A percentile compares a stretch with the other conserved stretches of the same genome.
These are phyloP conservation scores for Rosa persica DNA, from an alignment of 306 rosid species.

Conservation along the genomic window DNA sequence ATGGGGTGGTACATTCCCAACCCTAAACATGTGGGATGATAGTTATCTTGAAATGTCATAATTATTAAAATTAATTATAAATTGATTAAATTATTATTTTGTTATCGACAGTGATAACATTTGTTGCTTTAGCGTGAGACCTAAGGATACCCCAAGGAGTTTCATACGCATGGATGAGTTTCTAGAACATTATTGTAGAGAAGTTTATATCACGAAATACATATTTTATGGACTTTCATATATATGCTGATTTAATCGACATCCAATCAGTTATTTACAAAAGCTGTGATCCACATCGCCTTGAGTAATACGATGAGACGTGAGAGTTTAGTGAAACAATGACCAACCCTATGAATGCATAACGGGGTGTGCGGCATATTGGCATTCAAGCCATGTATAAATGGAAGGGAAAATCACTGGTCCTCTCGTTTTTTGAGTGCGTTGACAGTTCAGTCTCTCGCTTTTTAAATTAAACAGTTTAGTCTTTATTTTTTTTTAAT, in stretches of 20 bases:
- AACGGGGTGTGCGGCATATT: not conserved
- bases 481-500: too few relatives aligned
- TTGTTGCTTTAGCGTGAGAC: too few relatives aligned
- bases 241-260: too few relatives aligned
- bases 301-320: not conserved
- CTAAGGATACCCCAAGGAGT: not conserved
- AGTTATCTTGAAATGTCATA: not conserved
- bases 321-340: not conserved
- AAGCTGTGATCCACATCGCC: not conserved
- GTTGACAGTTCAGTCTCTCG: too few relatives aligned
- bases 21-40: not conserved
- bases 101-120: too few relatives aligned
- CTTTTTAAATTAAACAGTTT: too few relatives aligned
- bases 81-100: too few relatives aligned
- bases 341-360: not conserved
- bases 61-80: not conserved
- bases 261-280: not conserved
- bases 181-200: too few relatives aligned
- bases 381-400: not conserved
- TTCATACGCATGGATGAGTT: not conserved
- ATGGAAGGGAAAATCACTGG: too few relatives aligned
- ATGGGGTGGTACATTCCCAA: not conserved
- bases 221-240: too few relatives aligned
- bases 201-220: too few relatives aligned
- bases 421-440: too few relatives aligned